phyloP scores from a whole-genome alignment of 352 stramenopile species.

The Pythium aquatile region DNA sequence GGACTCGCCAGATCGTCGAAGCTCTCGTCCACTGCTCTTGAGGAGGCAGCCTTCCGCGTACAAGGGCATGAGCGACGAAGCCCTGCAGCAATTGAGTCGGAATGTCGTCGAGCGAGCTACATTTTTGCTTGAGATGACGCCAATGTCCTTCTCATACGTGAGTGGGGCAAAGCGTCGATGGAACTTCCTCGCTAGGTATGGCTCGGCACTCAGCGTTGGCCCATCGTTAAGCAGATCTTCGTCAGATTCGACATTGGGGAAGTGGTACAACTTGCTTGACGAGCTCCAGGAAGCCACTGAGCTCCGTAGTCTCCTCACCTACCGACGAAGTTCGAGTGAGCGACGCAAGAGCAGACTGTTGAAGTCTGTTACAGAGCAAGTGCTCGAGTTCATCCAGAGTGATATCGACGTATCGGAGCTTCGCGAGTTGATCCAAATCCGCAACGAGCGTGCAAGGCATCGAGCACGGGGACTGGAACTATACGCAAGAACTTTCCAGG shows the following conservation, averaged over 20 bases:
- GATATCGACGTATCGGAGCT: conserved; percentile 67
- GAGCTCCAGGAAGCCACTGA: conserved; percentile 77
- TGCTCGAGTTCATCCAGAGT: conserved; percentile 85
- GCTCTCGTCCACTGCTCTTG: conserved; percentile 10
- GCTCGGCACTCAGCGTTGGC: conserved; percentile 44
- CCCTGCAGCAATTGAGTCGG: conserved; percentile 59
- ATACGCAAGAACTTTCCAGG: conserved; percentile 34
- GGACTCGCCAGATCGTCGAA: conserved; percentile 19
- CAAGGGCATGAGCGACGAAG: conserved; percentile 70
- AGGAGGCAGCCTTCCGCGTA: conserved; percentile 71
- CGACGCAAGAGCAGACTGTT: conserved; percentile 41
- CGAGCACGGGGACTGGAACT: conserved; percentile 50
- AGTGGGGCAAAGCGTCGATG: conserved; percentile 67
- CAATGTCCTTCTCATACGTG: conserved; percentile 74
- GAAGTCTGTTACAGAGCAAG: conserved; percentile 79
- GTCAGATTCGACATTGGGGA: conserved; percentile 55
- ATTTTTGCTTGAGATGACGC: conserved; percentile 73
- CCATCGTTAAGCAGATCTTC: neutral
- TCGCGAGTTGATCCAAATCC: conserved; percentile 36
- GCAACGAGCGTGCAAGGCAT: conserved; percentile 46
- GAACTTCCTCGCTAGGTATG: conserved; percentile 72
- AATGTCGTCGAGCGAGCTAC: conserved; percentile 69
- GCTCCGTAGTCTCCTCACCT: conserved; percentile 66
- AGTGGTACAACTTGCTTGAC: conserved; percentile 81
- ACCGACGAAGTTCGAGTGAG: conserved; percentile 74